Evolutionary conservation across 306 rosid species (phyloP).

Genomic region (Citrullus amarus): DNA sequence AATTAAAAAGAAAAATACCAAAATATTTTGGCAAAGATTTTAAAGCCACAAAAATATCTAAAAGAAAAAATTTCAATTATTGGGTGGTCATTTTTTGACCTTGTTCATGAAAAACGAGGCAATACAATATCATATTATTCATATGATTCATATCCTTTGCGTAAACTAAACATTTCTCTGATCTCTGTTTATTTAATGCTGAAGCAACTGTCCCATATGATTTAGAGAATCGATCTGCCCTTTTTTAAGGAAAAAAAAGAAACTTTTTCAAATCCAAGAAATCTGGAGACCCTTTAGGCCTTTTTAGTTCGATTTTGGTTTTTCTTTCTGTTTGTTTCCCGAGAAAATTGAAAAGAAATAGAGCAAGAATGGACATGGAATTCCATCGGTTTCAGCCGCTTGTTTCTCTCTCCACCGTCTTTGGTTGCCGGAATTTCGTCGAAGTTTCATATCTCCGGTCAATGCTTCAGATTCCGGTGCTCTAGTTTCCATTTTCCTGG

Average conservation of each 20-base stretch:
- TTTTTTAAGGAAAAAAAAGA: too few relatives aligned
- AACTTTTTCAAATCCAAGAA: not conserved
- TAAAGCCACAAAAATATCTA: too few relatives aligned
- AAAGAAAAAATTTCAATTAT: too few relatives aligned
- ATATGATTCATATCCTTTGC: not conserved
- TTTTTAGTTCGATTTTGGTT: not conserved
- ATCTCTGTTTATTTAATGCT: not conserved
- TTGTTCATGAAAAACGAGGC: not conserved
- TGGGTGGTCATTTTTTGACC: not conserved
- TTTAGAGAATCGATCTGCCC: not conserved
- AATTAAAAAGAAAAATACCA: too few relatives aligned
- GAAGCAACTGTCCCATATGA: not conserved
- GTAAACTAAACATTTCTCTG: not conserved
- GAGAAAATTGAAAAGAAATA: not conserved
- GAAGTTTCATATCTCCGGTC: conserved; percentile 5
- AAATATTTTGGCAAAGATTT: too few relatives aligned
- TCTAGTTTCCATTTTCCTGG: conserved; percentile 18
- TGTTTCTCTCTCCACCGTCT: conserved; percentile 26
- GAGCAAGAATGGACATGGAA: conserved; percentile 20
- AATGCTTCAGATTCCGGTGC: conserved; percentile 20
- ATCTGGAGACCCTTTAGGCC: not conserved
- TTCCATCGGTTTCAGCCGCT: conserved; percentile 10
- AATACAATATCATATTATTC: not conserved
- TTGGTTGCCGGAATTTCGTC: conserved; percentile 10
- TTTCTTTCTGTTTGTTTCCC: not conserved